Evolutionary conservation across 2,329 filamentous ascomycete species (phyloP).

Genomic region (Ceratocystis harringtonii): DNA sequence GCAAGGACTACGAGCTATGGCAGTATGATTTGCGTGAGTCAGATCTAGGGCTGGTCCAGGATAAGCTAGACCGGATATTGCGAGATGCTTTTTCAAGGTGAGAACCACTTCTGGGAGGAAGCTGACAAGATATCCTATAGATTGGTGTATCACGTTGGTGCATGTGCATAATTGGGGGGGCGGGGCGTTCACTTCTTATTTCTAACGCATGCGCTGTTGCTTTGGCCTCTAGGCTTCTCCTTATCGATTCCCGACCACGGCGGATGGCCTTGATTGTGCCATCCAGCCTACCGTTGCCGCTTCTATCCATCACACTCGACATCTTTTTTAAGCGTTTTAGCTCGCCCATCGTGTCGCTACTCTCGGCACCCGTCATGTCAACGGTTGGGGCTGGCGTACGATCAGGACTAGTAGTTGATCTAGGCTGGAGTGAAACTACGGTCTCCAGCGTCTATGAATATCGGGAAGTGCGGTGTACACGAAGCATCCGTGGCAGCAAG

Average conservation of each 20-base stretch:
- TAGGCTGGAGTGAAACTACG: conserved; percentile 84
- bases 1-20: conserved; percentile 60
- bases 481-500: conserved; percentile 62
- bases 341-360: conserved; percentile 61
- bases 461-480: conserved; percentile 56
- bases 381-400: conserved; percentile 68
- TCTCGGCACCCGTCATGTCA: conserved; percentile 61
- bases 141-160: no score
- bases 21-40: conserved; percentile 54
- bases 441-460: conserved; percentile 85
- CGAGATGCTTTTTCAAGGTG: conserved; percentile 71
- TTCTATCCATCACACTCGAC: conserved; percentile 61
- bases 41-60: conserved; percentile 66
- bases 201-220: background rate
- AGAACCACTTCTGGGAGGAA: conserved; percentile 7
- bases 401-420: conserved; percentile 72
- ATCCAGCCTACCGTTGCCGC: conserved; percentile 58
- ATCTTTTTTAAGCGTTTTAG: conserved; percentile 71
- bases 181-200: background rate
- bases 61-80: conserved; percentile 72
- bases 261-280: conserved; percentile 63
- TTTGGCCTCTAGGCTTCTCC: conserved; percentile 34
- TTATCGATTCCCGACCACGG: conserved; percentile 62
- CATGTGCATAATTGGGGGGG: background rate
- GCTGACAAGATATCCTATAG: conserved; percentile 26